Evolutionary conservation across 768 basidiomycete genomes (phyloP).

Genomic region (Phaeolepiota aurea): DNA sequence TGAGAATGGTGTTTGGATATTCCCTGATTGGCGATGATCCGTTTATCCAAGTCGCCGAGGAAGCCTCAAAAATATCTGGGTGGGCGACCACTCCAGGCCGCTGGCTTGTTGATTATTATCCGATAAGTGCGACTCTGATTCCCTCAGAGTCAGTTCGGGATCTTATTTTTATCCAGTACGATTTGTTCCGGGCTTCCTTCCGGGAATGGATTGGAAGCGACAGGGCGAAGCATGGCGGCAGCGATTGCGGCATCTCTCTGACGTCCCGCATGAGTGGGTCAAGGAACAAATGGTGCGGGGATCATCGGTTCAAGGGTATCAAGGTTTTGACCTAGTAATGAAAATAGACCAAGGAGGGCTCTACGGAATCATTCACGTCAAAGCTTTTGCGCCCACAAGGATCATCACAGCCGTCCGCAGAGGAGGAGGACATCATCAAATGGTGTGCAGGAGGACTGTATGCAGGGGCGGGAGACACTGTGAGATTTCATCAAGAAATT

Average conservation of each 20-base stretch:
- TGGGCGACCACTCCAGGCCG: slow-evolving; percentile 29
- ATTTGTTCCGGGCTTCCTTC: slow-evolving; percentile 41
- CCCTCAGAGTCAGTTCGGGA: no score
- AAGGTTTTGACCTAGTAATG: neutral
- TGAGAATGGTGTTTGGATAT: slow-evolving; percentile 37
- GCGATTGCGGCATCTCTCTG: slow-evolving; percentile 25
- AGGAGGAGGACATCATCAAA: slow-evolving; percentile 36
- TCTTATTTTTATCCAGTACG: slow-evolving; percentile 22
- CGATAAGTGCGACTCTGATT: slow-evolving; percentile 25
- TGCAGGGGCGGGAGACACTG: slow-evolving; percentile 37
- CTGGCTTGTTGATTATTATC: slow-evolving; percentile 36
- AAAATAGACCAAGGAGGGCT: slow-evolving; percentile 19
- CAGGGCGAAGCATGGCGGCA: slow-evolving; percentile 32
- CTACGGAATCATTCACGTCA: slow-evolving; percentile 36
- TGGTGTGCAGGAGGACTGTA: slow-evolving; percentile 44
- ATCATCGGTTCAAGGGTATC: neutral
- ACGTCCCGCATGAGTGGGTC: slow-evolving; percentile 34
- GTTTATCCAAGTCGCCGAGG: slow-evolving; percentile 30
- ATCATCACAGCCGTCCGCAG: slow-evolving; percentile 13
- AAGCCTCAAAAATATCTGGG: slow-evolving; percentile 30
- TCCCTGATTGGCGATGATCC: slow-evolving; percentile 24
- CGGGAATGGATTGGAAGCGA: slow-evolving; percentile 39
- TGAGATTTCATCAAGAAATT: no score
- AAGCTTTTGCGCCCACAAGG: slow-evolving; percentile 21
- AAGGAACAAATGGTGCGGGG: slow-evolving; percentile 33